These are phyloP conservation scores for Alternaria incomplexa DNA, from an alignment of 2,329 filamentous ascomycete genomes.

Conservation along the genomic window DNA sequence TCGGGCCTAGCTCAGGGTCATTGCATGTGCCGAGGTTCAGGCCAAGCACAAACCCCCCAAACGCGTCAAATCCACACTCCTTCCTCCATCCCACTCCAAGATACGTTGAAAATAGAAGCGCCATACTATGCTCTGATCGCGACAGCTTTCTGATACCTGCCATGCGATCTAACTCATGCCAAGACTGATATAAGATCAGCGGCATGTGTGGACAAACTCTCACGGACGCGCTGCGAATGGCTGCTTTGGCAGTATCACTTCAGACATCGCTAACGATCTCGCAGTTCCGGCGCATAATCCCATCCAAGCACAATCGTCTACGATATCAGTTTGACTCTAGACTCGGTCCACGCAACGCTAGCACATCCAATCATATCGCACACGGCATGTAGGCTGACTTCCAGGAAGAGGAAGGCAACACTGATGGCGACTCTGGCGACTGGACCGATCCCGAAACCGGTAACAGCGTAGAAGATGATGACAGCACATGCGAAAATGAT, in stretches of 20 bases:
- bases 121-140: not conserved
- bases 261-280: not conserved
- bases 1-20: not conserved
- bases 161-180: not conserved
- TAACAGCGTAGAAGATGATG: not conserved
- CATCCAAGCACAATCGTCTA: not conserved
- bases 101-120: too few species aligned
- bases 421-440: not conserved
- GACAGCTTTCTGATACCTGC: not conserved
- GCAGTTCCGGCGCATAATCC: not conserved
- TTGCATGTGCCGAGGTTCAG: not conserved
- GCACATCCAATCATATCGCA: constrained; percentile 6
- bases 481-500: not conserved
- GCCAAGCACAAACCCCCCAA: not conserved
- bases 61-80: not conserved
- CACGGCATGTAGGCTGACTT: constrained; percentile 18
- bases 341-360: not conserved
- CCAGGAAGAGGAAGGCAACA: not conserved
- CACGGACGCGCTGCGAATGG: not conserved
- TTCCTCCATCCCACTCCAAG: not conserved
- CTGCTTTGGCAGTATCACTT: not conserved
- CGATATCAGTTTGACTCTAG: not conserved
- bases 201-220: not conserved
- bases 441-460: not conserved
- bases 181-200: not conserved